Evolutionary conservation across 2,329 filamentous ascomycete species (phyloP), one percentile per base, ranked within the genome.

Genomic region (Cercospora zeina): DNA sequence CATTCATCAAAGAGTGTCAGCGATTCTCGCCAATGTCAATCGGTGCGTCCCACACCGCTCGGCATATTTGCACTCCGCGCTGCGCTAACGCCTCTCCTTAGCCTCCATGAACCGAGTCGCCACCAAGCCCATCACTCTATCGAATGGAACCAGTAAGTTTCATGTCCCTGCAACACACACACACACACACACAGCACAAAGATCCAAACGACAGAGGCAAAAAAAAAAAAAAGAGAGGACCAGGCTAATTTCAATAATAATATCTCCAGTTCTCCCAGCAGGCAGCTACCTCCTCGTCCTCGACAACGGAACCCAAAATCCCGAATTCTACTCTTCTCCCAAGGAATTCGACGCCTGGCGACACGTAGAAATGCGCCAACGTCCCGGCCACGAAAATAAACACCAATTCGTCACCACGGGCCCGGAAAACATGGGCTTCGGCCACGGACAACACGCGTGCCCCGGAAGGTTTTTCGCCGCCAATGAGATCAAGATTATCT

Each of bases 401-500:
- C 65, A 69, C 45, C 68, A 69, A 36, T 67, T 68, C 50, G 67
- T 66, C 50, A 62, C 66, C 2, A 67, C 65, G 4, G 63, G 49
- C 8, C 11, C 64, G 3, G 59, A 65, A 2, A 66, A 73, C 59
- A 31, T 73, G 36, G 63, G 42, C 0, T 75, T 74, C 63, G 72
- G 73, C 13, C 65, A 70, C 45, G 75, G 75, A 31, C 63, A 67
- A 19, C 70, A 75, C 49, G 73, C 54, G 16, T 62, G 59, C 14
- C 59, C 59, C 0, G 59, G 60, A 13, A 66, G 74, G 19, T 76
- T 76, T 65, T 74, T 77, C 37, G 75, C 72, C 9, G 62, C 65
- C 10, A 72, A 72, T 37, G 72, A 73, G 36, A 69, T 76, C 39
- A 77, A 76, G 59, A 68, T 76, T 27, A 62, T 70, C 1, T 50